Conservation (phyloP, 116 monocot species). For the Thalassia testudinum region DNA sequence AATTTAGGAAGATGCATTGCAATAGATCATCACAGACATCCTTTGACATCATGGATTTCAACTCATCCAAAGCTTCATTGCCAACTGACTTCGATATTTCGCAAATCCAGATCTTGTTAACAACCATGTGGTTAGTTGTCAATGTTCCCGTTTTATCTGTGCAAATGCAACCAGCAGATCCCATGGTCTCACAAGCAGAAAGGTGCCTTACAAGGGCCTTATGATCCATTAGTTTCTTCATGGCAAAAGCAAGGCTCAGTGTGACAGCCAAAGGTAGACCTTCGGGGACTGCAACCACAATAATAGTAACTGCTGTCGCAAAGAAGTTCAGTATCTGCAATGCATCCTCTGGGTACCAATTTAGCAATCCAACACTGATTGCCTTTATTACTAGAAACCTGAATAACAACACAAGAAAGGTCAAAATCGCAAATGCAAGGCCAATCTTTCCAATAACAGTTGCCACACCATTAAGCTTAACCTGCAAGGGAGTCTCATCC, state of each 20-base stretch:
- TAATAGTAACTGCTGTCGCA: conserved; percentile 62
- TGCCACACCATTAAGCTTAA: conserved; percentile 67
- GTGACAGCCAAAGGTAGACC: conserved; percentile 79
- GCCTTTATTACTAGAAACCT: conserved; percentile 26
- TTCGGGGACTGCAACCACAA: conserved; percentile 84
- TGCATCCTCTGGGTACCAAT: conserved; percentile 40
- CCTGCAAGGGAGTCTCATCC: conserved; percentile 71
- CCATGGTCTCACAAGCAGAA: conserved; percentile 82
- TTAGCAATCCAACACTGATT: conserved; percentile 14
- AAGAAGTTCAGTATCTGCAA: conserved; percentile 41
- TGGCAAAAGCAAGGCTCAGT: conserved; percentile 77
- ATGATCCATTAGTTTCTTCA: conserved; percentile 75
- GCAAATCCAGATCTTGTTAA: conserved; percentile 48
- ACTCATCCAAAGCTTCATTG: conserved; percentile 9
- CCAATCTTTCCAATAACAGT: conserved; percentile 72
- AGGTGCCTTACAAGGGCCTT: conserved; percentile 70
- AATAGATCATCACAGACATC: conserved; percentile 15
- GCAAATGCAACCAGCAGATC: conserved; percentile 63
- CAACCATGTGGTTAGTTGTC: conserved; percentile 75
- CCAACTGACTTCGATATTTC: conserved; percentile 21
- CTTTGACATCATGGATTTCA: conserved; percentile 20
- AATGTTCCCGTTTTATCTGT: conserved; percentile 85
- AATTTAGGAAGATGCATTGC: conserved; percentile 61
- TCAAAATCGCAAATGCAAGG: conserved; percentile 36
- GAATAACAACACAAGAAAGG: conserved; percentile 37